Evolutionary conservation across 352 stramenopile genomes (phyloP), one percentile per base, ranked within the genome.

Genomic region (Phytophthora aleatoria): DNA sequence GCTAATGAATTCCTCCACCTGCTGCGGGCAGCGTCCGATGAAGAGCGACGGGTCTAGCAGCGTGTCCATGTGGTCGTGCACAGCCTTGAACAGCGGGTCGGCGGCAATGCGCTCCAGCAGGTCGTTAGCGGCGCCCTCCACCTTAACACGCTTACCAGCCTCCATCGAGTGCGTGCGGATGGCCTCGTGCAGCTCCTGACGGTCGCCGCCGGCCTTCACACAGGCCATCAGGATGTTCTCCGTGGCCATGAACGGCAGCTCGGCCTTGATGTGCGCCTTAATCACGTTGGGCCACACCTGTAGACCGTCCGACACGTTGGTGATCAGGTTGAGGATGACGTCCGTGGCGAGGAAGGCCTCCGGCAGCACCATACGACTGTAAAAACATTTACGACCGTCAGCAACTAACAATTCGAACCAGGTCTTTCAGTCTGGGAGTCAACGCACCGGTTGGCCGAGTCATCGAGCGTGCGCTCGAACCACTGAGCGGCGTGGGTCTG

Each of bases 181-280:
- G 12, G 95, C 95, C 81, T 99, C 97, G 80, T 99, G 97, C 44
- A 99, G 81, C 61, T 91, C 82, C 72, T 99, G 97, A 55, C 97
- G 91, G 70, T 99, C 96, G n/a, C 97, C 97, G 28, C 97, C 97
- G 11, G 92, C 94, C 91, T 99, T 99, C 50, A 98, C 90, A 73
- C 97, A 99, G 41, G 98, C 97, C 97, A 99, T 99, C 42, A 99
- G 73, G 72, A 99, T 99, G 73, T 98, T 98, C 77, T 99, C 97
- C 9, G 97, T 99, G 27, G 97, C 95, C 97, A 99, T 99, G 80
- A 99, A 99, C 24, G 97, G 97, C 62, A 99, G 81, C 83, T 99
- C 97, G 15, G 95, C 93, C 77, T 96, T 97, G 57, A 99, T 98
- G 77, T 99, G 97, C n/a, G 91, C 77, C 64, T 96, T 92, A 57